Percentiles rank a stretch among this genome's conserved stretches.
Evolutionary conservation across 306 rosid genomes (phyloP).

Genomic region (Phaseolus lunatus): DNA sequence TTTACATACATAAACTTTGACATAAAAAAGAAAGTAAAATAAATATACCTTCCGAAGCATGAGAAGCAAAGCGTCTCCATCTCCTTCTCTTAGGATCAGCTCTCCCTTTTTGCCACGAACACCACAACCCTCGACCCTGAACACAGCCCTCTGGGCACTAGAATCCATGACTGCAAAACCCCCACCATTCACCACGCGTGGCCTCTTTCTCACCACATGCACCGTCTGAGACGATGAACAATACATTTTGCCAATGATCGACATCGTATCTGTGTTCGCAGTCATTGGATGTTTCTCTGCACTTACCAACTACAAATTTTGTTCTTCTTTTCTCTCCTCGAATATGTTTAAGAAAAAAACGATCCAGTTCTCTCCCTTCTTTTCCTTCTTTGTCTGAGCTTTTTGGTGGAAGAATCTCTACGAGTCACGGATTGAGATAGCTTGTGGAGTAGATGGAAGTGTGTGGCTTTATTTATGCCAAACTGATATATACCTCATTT

Average conservation of each 20-base stretch:
- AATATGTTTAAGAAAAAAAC: no score
- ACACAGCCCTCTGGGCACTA: constrained; percentile 60
- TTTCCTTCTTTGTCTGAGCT: background rate
- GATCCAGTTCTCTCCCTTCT: background rate
- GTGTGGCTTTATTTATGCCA: constrained; percentile 7
- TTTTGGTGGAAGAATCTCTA: background rate
- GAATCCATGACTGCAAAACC: constrained; percentile 90
- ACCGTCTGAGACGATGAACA: constrained; percentile 65
- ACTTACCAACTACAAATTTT: background rate
- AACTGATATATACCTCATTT: no score
- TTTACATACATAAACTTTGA: background rate
- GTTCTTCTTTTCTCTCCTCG: background rate
- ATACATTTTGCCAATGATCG: constrained; percentile 70
- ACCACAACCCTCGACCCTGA: constrained; percentile 91
- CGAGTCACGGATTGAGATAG: constrained; percentile 14
- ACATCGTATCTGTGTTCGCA: constrained; percentile 31
- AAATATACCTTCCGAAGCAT: constrained; percentile 71
- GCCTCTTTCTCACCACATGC: constrained; percentile 74
- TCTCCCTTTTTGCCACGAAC: constrained; percentile 74
- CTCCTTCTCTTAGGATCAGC: constrained; percentile 68
- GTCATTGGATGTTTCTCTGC: background rate
- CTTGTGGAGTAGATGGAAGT: constrained; percentile 1
- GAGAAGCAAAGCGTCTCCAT: constrained; percentile 75
- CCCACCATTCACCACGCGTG: constrained; percentile 79
- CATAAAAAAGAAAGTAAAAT: background rate